phyloP scores from a whole-genome alignment of 192 early-diverging fungal species.

The Dissophora globulifera region DNA sequence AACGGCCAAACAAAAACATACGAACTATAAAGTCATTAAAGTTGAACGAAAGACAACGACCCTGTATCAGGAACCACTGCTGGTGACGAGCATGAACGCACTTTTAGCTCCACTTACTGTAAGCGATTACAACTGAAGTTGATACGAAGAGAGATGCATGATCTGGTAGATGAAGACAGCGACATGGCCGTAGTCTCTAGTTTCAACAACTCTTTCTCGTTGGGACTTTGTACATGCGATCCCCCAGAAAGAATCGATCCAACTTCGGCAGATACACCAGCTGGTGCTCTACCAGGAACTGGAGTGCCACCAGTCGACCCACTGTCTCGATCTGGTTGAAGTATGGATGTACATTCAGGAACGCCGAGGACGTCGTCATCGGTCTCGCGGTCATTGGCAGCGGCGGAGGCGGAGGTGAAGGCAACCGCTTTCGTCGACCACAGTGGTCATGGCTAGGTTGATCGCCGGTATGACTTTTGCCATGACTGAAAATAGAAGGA shows the following conservation, averaged over 20 bases:
- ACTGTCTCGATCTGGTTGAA: conserved; percentile 15
- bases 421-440: not conserved
- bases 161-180: no score
- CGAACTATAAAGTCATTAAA: no score
- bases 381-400: not conserved
- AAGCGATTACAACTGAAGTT: no score
- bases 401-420: conserved; percentile 1
- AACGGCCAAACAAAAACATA: no score
- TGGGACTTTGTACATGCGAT: conserved; percentile 21
- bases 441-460: not conserved
- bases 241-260: conserved; percentile 22
- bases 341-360: not conserved
- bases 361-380: not conserved
- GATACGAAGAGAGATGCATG: no score
- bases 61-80: no score
- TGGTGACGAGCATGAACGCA: no score
- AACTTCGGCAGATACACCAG: conserved; percentile 20
- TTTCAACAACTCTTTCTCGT: not conserved
- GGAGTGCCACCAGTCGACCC: conserved; percentile 22
- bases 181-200: no score
- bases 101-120: no score
- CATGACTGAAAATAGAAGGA: not conserved
- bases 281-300: conserved; percentile 39
- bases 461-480: not conserved
- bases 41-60: no score